Base-by-base conservation (phyloP, 202 grass and related monocot species). In the Musa balbisiana region DNA sequence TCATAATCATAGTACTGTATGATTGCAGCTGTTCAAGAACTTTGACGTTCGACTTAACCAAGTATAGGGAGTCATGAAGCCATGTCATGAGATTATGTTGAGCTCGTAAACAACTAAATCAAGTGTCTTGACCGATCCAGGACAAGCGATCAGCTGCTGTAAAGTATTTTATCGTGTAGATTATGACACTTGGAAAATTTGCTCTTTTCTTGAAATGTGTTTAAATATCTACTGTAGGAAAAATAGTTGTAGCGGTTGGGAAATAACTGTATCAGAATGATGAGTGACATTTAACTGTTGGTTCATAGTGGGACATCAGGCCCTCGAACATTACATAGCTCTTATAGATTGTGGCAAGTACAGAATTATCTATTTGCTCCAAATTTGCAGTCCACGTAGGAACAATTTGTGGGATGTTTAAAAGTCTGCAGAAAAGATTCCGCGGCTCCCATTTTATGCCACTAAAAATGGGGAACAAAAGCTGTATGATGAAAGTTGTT, bases 1-100 rank as follows among this genome's bases (percentile, higher is more conserved):
- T 80, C 20, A 66, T 73, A 64, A 72, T 60, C 73, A 65, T 74
- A 64, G 73, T 73, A 52, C 67, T 76, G 58, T 3, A 76, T 79
- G 69, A 69, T 16, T 86, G 90, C 90, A 98, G 94, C 64, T 98
- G 94, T 79, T 94, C 91, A 9, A 89, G 86, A 78, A 98, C 94
- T 22, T 88, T 98, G 77, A 93, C 90, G 33, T 89, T 98, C 64
- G 87, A 98, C 77, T 85, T 98, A 52, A 98, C 87, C 10, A 98
- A 93, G 76, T 91, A 93, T 26, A 89, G 80, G 79, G 90, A 93
- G 82, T 62, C 84, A 66, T 88, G 81, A 92, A 60, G 68, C 71
- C 72, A 17, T 17, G 1, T 51, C 17, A 70, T 19, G 12, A 51
- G 29, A 50, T 43, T 49, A 49, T 69, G 16, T 9, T 50, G 4